Evolutionary conservation across 306 rosid genomes (phyloP).

Genomic region (Prunus mongolica): DNA sequence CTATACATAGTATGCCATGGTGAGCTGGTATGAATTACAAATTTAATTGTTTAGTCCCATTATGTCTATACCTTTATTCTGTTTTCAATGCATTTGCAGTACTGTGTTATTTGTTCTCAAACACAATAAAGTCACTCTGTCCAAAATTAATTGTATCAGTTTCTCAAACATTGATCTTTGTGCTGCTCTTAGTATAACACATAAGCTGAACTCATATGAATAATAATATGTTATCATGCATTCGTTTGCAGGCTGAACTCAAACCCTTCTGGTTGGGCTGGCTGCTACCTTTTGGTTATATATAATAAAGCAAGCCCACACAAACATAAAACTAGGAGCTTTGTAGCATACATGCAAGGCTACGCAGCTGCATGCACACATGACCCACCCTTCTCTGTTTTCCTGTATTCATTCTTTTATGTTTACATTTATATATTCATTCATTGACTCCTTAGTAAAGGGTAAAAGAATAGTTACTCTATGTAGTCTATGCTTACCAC

Average conservation of each 20-base stretch:
- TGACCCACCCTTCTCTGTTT: neutral
- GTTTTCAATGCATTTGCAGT: too few species aligned
- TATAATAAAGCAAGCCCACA: neutral
- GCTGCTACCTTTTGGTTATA: neutral
- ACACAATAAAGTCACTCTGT: too few species aligned
- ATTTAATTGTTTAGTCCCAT: neutral
- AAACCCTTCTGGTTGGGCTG: neutral
- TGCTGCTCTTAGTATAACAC: neutral
- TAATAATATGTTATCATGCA: neutral
- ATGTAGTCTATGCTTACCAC: neutral
- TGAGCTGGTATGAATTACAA: conserved; percentile 42
- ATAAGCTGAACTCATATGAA: neutral
- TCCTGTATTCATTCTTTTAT: neutral
- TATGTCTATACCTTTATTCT: neutral
- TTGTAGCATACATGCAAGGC: neutral
- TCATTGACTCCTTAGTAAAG: neutral
- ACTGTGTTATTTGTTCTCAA: too few species aligned
- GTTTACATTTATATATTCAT: neutral
- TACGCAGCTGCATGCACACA: neutral
- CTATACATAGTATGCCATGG: conserved; percentile 59
- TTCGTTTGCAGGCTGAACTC: neutral
- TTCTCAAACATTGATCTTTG: conserved; percentile 4
- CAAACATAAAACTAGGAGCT: neutral
- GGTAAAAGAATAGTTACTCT: neutral
- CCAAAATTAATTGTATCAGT: neutral